phyloP scores from a whole-genome alignment of 306 rosid genomes.

The Sindora glabra region DNA sequence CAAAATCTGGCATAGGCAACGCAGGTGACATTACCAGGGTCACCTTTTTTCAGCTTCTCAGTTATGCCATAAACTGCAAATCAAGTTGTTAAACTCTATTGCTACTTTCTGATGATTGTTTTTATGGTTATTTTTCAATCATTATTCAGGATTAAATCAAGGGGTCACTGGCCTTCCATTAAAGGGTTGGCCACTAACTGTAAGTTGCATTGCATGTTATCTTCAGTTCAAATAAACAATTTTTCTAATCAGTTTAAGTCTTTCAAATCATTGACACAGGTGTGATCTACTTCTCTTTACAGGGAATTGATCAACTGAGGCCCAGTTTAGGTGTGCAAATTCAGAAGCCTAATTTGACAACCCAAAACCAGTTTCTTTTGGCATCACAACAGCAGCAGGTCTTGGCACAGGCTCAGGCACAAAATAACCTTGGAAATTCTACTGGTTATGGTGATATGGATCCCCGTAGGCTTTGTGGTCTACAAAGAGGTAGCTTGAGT shows the following conservation, averaged over 20 bases:
- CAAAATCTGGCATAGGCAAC: constrained; percentile 61
- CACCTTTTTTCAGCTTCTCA: not conserved
- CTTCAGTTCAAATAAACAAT: not conserved
- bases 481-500: constrained; percentile 59
- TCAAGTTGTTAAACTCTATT: not conserved
- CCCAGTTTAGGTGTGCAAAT: constrained; percentile 76
- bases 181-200: constrained; percentile 93
- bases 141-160: constrained; percentile 58
- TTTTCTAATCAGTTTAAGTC: not conserved
- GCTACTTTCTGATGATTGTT: no score
- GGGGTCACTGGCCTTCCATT: constrained; percentile 64
- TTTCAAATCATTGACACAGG: constrained; percentile 14
- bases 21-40: constrained; percentile 38
- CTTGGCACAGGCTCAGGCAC: constrained; percentile 74
- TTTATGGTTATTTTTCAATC: not conserved
- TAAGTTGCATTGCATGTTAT: constrained; percentile 50
- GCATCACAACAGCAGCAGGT: constrained; percentile 73
- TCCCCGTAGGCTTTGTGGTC: constrained; percentile 68
- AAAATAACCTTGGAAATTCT: constrained; percentile 52
- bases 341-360: constrained; percentile 63
- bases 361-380: constrained; percentile 55
- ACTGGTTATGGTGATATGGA: constrained; percentile 64
- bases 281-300: constrained; percentile 15
- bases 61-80: not conserved
- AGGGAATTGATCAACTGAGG: constrained; percentile 84